These are phyloP conservation scores for Colletotrichum theobromicola DNA, from an alignment of 2,329 filamentous ascomycete genomes.

Conservation along the genomic window DNA sequence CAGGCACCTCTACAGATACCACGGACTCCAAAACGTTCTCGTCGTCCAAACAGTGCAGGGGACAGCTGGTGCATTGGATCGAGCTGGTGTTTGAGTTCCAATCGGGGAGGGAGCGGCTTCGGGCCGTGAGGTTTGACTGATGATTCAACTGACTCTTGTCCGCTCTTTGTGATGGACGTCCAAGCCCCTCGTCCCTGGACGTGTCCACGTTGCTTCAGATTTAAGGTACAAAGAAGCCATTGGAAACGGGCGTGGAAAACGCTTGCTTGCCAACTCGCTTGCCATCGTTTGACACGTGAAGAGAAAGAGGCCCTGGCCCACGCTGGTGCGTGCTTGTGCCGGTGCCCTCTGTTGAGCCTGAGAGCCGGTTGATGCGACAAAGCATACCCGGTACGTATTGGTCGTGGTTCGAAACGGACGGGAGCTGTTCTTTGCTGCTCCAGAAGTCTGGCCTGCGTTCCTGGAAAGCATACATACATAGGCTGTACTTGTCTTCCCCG, in stretches of 20 bases:
- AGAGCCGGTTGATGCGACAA: neutral
- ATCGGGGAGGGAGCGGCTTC: slow-evolving; percentile 17
- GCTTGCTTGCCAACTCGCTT: neutral
- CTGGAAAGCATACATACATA: neutral
- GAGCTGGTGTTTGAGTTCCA: slow-evolving; percentile 18
- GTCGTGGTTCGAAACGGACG: neutral
- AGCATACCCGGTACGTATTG: neutral
- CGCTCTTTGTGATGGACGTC: neutral
- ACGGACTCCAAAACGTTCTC: slow-evolving; percentile 3
- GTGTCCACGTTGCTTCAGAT: slow-evolving; percentile 10
- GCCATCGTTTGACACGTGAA: slow-evolving; percentile 13
- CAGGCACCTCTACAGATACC: neutral
- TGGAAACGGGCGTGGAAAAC: neutral
- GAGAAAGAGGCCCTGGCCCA: slow-evolving; percentile 4
- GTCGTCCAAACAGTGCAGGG: slow-evolving; percentile 1
- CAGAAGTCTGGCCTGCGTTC: neutral
- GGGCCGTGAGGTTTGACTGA: slow-evolving; percentile 19
- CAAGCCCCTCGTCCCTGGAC: neutral
- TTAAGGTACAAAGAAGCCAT: slow-evolving; percentile 3
- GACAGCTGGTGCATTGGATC: slow-evolving; percentile 9
- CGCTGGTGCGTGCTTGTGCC: neutral
- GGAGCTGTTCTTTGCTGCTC: neutral
- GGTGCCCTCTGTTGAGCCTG: neutral
- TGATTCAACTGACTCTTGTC: slow-evolving; percentile 16
- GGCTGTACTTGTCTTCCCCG: neutral